Percentiles rank a stretch among this genome's conserved stretches.
Evolutionary conservation across 192 early-diverging fungal genomes (phyloP).

Genomic region (Coemansia sp.): DNA sequence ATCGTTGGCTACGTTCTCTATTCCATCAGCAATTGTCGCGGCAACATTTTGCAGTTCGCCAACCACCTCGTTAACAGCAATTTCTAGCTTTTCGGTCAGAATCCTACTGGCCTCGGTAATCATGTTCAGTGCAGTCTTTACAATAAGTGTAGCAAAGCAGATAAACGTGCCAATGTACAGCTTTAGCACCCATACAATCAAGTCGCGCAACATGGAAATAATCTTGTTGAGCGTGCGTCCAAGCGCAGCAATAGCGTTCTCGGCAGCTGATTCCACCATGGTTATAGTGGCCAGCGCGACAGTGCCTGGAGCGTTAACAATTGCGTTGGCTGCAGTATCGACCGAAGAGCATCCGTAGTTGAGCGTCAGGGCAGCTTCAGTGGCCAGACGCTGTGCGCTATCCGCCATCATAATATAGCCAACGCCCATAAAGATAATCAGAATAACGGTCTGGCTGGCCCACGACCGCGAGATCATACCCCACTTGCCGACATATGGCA

Average conservation of each 20-base stretch:
- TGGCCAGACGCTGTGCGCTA: conserved; percentile 14
- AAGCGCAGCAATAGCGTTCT: conserved; percentile 12
- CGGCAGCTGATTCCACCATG: conserved; percentile 17
- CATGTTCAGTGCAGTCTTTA: conserved; percentile 32
- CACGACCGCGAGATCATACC: conserved; percentile 32
- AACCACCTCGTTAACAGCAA: conserved; percentile 25
- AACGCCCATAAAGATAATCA: conserved; percentile 35
- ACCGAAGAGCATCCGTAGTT: conserved; percentile 21
- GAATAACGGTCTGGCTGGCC: conserved; percentile 35
- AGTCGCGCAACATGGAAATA: conserved; percentile 20
- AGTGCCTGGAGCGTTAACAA: conserved; percentile 30
- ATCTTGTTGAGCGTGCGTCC: conserved; percentile 20
- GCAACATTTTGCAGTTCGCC: conserved; percentile 26
- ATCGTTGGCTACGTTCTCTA: conserved; percentile 15
- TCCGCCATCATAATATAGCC: conserved; percentile 21
- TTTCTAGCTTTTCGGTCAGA: conserved; percentile 32
- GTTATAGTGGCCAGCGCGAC: conserved; percentile 22
- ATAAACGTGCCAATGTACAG: conserved; percentile 47
- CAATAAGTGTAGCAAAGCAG: conserved; percentile 46
- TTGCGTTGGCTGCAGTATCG: conserved; percentile 15
- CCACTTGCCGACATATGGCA: conserved; percentile 43
- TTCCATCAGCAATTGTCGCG: conserved; percentile 15
- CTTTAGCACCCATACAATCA: conserved; percentile 38
- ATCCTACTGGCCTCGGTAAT: conserved; percentile 19
- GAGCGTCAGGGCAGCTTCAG: neutral